Percentiles rank a stretch among this genome's conserved stretches.
phyloP scores from a whole-genome alignment of 2,329 filamentous ascomycete genomes.

The Cadophora sp. region DNA sequence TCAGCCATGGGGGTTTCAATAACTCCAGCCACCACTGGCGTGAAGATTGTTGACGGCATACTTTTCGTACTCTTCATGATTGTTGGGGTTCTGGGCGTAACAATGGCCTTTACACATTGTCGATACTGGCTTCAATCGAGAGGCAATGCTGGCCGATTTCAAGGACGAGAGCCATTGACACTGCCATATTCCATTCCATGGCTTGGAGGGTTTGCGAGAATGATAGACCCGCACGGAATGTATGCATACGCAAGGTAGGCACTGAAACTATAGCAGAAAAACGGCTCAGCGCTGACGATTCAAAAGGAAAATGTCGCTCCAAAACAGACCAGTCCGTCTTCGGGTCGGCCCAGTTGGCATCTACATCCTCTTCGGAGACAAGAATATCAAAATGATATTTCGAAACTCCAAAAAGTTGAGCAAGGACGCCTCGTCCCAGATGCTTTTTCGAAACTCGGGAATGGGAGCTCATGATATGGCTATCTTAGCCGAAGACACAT shows the following conservation, averaged over 20 bases:
- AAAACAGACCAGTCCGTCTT: conserved; percentile 19
- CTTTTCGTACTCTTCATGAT: conserved; percentile 1
- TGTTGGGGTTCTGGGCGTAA: conserved; percentile 9
- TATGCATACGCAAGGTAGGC: conserved; percentile 31
- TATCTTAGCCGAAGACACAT: conserved; percentile 25
- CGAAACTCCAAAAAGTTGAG: conserved; percentile 27
- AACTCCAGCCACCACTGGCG: conserved; percentile 1
- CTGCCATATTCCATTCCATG: conserved; percentile 31
- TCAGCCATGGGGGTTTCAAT: conserved; percentile 7
- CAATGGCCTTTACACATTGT: conserved; percentile 28
- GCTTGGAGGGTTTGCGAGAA: conserved; percentile 21
- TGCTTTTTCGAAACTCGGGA: conserved; percentile 26
- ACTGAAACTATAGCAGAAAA: not conserved
- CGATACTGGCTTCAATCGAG: conserved; percentile 30
- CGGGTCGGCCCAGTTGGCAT: conserved; percentile 26
- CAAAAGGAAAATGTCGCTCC: conserved; percentile 18
- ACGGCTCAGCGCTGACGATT: not conserved
- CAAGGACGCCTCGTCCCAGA: conserved; percentile 25
- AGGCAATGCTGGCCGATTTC: conserved; percentile 25
- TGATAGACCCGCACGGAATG: conserved; percentile 28
- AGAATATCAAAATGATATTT: conserved; percentile 32
- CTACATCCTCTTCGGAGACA: conserved; percentile 30
- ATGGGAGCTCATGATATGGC: conserved; percentile 25
- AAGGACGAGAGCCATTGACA: conserved; percentile 29
- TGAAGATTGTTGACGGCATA: conserved; percentile 2